These are phyloP conservation scores for Verticillium longisporum DNA, from an alignment of 2,329 filamentous ascomycete genomes.

Conservation along the genomic window DNA sequence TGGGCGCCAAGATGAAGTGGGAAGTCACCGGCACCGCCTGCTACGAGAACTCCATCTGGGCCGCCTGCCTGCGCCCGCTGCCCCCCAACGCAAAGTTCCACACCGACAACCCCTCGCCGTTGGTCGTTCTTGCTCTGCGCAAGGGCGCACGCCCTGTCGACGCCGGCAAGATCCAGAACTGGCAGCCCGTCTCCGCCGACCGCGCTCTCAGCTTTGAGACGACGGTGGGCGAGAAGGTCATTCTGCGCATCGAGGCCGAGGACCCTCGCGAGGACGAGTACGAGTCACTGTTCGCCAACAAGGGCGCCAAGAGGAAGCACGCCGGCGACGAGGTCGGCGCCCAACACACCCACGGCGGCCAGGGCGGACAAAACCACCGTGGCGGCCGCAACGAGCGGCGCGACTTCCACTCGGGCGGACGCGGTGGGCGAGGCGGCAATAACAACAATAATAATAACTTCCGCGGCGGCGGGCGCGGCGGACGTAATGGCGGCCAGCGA, in stretches of 20 bases:
- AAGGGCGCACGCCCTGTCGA: constrained; percentile 72
- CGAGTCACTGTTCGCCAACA: constrained; percentile 56
- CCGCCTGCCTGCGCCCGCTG: constrained; percentile 69
- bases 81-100: constrained; percentile 61
- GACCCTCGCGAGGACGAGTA: constrained; percentile 54
- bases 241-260: constrained; percentile 74
- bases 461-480: constrained; percentile 27
- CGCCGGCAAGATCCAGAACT: constrained; percentile 73
- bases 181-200: constrained; percentile 68
- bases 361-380: constrained; percentile 18
- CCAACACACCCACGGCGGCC: constrained; percentile 21
- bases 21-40: constrained; percentile 70
- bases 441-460: constrained; percentile 9
- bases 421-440: constrained; percentile 31
- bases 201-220: constrained; percentile 74
- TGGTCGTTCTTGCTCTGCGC: constrained; percentile 75
- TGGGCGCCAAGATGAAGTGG: constrained; percentile 79
- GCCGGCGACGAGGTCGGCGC: constrained; percentile 36
- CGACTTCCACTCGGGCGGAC: constrained; percentile 33
- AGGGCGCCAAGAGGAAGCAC: constrained; percentile 54
- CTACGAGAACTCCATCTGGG: constrained; percentile 81
- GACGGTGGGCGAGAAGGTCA: constrained; percentile 77
- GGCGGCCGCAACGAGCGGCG: constrained; percentile 33
- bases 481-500: constrained; percentile 28
- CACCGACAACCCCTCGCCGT: constrained; percentile 71